Conservation (phyloP, 2,329 filamentous ascomycete genomes). For the Leptodontidium sp. region DNA sequence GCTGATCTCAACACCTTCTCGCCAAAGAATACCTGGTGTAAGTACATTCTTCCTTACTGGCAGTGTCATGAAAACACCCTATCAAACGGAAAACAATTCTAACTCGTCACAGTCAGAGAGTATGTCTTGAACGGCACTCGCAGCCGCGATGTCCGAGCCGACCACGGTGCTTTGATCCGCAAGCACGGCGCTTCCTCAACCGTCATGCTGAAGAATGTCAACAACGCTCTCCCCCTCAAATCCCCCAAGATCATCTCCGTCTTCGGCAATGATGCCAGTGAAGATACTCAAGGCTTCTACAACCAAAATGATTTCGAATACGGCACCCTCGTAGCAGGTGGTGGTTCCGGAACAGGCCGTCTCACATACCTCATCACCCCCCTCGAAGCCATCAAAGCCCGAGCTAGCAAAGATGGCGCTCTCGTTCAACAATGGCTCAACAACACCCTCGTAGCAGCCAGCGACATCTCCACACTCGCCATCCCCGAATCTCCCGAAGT, state of each 20-base stretch:
- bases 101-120: constrained; percentile 63
- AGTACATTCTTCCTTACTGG: background rate
- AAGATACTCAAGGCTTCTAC: constrained; percentile 53
- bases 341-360: constrained; percentile 56
- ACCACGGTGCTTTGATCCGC: constrained; percentile 76
- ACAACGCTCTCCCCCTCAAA: constrained; percentile 61
- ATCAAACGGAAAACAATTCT: background rate
- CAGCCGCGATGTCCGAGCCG: constrained; percentile 73
- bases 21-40: constrained; percentile 26
- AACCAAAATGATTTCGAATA: constrained; percentile 59
- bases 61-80: background rate
- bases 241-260: constrained; percentile 56
- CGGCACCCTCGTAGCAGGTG: constrained; percentile 59
- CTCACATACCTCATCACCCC: constrained; percentile 59
- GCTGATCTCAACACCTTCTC: constrained; percentile 34
- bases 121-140: constrained; percentile 77
- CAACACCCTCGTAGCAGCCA: constrained; percentile 66
- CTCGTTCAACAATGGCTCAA: constrained; percentile 62
- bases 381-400: constrained; percentile 68
- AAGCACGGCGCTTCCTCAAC: constrained; percentile 64
- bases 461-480: constrained; percentile 58
- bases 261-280: constrained; percentile 66
- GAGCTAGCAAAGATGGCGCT: constrained; percentile 55
- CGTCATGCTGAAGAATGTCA: constrained; percentile 68
- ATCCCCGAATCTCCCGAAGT: constrained; percentile 35